A percentile compares a stretch with the other conserved stretches of the same genome.
Conservation (phyloP, 768 basidiomycete species). For the Mrakia gelida region DNA sequence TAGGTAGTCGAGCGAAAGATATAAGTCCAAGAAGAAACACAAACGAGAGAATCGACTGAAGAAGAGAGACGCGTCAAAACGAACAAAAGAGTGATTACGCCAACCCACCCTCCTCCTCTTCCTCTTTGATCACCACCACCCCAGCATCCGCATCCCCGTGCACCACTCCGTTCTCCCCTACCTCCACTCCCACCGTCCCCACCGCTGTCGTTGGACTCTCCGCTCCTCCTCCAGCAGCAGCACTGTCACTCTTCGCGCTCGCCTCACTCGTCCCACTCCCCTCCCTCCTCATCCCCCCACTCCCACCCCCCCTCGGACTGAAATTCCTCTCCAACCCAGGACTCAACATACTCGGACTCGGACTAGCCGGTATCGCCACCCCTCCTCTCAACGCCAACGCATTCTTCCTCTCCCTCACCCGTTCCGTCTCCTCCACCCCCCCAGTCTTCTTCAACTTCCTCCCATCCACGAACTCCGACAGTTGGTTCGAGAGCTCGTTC, state of each 20-base stretch:
- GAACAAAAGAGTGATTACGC: not conserved
- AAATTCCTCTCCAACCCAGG: not conserved
- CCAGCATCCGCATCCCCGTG: not conserved
- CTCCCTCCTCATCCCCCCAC: not conserved
- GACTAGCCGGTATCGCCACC: not conserved
- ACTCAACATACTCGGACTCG: not conserved
- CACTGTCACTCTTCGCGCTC: too few species aligned
- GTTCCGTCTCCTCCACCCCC: constrained; percentile 80
- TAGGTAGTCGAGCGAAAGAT: too few species aligned
- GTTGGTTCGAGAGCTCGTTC: constrained; percentile 57
- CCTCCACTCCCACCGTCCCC: not conserved
- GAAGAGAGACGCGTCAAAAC: not conserved
- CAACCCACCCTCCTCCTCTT: not conserved
- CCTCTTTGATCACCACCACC: not conserved
- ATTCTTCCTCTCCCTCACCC: constrained; percentile 76
- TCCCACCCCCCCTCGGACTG: too few species aligned
- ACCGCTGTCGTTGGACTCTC: not conserved
- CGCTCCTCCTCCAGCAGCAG: too few species aligned
- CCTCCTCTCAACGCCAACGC: constrained; percentile 63
- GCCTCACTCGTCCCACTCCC: not conserved
- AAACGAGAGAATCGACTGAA: too few species aligned
- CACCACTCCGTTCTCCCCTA: not conserved
- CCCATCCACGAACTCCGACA: constrained; percentile 76
- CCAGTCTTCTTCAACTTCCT: constrained; percentile 94
- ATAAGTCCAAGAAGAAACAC: too few species aligned